Evolutionary conservation across 2,329 filamentous ascomycete genomes (phyloP), one percentile per base, ranked within the genome.

Genomic region (Rugonectria rugulosa): DNA sequence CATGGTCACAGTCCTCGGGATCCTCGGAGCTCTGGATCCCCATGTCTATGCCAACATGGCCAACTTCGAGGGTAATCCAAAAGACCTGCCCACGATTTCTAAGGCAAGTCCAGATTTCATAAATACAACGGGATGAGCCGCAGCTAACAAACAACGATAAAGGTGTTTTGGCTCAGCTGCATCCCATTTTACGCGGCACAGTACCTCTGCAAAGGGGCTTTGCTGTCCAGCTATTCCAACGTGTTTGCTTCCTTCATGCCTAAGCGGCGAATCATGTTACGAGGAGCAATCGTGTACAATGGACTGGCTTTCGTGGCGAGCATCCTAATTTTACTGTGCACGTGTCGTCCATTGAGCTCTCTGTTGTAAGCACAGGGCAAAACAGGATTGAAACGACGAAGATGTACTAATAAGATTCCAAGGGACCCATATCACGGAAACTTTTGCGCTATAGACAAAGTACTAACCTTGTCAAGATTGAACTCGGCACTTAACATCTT

Each of bases 201-300:
- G 3, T 62, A 62, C 8, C 27, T 56, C 9, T 52, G 59, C 24
- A 61, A 62, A 20, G 55, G 59, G 3, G 59, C 59, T 5, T 5
- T 62, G 1, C 59, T 62, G 17, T n/a, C 41, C 6, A 55, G 61
- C 0, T 62, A 59, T 1, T 32, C 48, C 4, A 55, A 61, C 6
- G 50, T 62, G 2, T 59, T 62, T n/a, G 59, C 59, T 1, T 9
- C 14, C 8, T 56, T 56, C 4, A 61, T 61, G 59, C 32, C 24
- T 1, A 62, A 53, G 4, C 19, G 59, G 23, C 27, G 59, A 7
- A 12, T 36, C 2, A 48, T 62, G 11, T 50, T 62, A 0, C 59
- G 59, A 59, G 46, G 26, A 0, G 56, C 55, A 7, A 53, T 53
- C 3, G 11, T n/a, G 1, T 62, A 46, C 6, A 31, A 45, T 2